Evolutionary conservation across 1,284 basidiomycete genomes (phyloP).

Genomic region (Chondrostereum purpureum): DNA sequence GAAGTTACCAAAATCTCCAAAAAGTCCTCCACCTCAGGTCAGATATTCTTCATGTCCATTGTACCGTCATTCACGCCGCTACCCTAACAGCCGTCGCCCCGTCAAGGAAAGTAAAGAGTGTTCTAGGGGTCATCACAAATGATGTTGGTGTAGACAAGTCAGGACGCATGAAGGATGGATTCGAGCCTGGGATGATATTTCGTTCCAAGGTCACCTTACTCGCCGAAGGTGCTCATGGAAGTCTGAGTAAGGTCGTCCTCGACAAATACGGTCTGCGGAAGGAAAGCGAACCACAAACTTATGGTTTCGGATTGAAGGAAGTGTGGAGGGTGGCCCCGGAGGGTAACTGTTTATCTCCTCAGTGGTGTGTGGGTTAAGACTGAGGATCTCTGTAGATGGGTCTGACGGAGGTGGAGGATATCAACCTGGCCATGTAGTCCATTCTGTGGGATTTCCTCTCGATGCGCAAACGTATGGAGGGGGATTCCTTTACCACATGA

Average conservation of each 20-base stretch:
- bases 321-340: conserved; percentile 81
- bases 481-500: conserved; percentile 95
- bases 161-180: conserved; percentile 78
- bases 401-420: conserved; percentile 29
- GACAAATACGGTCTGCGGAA: conserved; percentile 72
- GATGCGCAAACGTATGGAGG: conserved; percentile 88
- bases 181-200: conserved; percentile 98
- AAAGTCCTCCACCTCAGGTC: not conserved
- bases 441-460: conserved; percentile 94
- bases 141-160: conserved; percentile 89
- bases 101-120: conserved; percentile 43
- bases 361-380: not conserved
- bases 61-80: not conserved
- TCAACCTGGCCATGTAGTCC: conserved; percentile 81
- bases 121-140: conserved; percentile 88
- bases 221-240: conserved; percentile 95
- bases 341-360: conserved; percentile 6
- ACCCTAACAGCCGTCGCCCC: not conserved
- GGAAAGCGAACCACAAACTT: conserved; percentile 89
- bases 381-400: conserved; percentile 10
- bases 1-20: conserved; percentile 13
- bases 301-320: conserved; percentile 95
- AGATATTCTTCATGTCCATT: not conserved
- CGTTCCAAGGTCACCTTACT: conserved; percentile 91
- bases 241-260: conserved; percentile 80